Percentiles rank a stretch among this genome's conserved stretches.
Evolutionary conservation across 768 basidiomycete genomes (phyloP).

Genomic region (Cubamyces lactineus): DNA sequence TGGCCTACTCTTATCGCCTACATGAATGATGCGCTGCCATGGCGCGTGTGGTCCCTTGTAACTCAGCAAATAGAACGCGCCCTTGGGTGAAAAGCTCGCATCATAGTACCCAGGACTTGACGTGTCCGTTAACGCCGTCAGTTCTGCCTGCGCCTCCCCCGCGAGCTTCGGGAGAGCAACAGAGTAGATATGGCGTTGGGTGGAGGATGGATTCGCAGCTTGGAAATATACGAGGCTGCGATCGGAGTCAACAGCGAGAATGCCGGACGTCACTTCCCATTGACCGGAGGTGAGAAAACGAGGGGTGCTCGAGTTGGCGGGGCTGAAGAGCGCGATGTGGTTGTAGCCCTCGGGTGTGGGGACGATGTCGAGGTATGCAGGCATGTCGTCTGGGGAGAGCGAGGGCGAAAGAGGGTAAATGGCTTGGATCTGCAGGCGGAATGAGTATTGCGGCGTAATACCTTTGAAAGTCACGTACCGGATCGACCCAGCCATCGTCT

Average conservation of each 20-base stretch:
- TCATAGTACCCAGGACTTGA: conserved; percentile 59
- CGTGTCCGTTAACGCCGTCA: conserved; percentile 54
- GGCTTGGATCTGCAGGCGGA: conserved; percentile 53
- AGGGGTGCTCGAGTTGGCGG: conserved; percentile 68
- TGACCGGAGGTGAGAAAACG: conserved; percentile 83
- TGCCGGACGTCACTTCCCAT: conserved; percentile 86
- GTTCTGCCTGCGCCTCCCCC: conserved; percentile 30
- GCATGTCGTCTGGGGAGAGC: conserved; percentile 45
- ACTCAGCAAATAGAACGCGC: conserved; percentile 79
- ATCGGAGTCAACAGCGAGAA: conserved; percentile 70
- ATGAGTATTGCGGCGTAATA: too few species aligned
- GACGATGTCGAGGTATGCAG: conserved; percentile 89
- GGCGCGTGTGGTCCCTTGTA: conserved; percentile 86
- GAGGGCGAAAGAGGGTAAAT: conserved; percentile 58
- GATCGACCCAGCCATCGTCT: conserved; percentile 94
- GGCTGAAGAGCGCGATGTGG: conserved; percentile 91
- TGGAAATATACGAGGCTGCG: conserved; percentile 85
- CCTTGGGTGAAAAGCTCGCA: conserved; percentile 80
- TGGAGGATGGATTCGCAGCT: conserved; percentile 81
- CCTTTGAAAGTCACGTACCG: conserved; percentile 50
- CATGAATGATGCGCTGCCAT: conserved; percentile 79
- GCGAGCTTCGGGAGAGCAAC: conserved; percentile 63
- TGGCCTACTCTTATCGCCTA: conserved; percentile 47
- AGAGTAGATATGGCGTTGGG: conserved; percentile 83
- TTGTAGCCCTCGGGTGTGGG: conserved; percentile 83